Percentiles rank a stretch among this genome's conserved stretches.
Conservation (phyloP, 2,329 filamentous ascomycete genomes). For the Leptographium galeiforme region DNA sequence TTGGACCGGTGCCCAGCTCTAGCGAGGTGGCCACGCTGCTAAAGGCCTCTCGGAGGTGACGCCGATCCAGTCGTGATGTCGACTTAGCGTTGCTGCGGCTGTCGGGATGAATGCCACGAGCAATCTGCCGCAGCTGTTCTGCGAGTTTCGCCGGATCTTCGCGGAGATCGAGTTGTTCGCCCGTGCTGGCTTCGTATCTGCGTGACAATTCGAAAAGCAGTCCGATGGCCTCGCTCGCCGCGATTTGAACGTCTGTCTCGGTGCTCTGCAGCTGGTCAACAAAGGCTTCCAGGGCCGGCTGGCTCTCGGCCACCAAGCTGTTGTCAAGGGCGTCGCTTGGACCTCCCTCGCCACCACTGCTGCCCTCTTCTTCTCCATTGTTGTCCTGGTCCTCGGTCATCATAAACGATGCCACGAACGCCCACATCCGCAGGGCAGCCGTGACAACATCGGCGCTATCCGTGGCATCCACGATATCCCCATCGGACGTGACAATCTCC, state of each 20-base stretch:
- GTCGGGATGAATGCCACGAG: conserved; percentile 18
- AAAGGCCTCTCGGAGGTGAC: conserved; percentile 33
- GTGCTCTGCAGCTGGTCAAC: conserved; percentile 73
- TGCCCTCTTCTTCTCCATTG: conserved; percentile 55
- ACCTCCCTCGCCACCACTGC: conserved; percentile 23
- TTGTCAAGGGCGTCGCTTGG: conserved; percentile 61
- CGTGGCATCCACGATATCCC: conserved; percentile 53
- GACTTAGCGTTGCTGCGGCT: conserved; percentile 24
- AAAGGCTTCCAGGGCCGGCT: conserved; percentile 64
- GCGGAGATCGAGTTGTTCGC: conserved; percentile 33
- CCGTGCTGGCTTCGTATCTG: conserved; percentile 33
- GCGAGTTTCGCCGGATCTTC: conserved; percentile 37
- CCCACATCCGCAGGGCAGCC: conserved; percentile 67
- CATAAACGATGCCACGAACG: conserved; percentile 50
- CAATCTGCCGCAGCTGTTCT: conserved; percentile 32
- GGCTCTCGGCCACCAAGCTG: conserved; percentile 37
- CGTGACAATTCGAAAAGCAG: conserved; percentile 63
- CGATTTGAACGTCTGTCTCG: conserved; percentile 59
- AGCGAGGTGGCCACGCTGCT: conserved; percentile 40
- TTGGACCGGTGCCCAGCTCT: conserved; percentile 39
- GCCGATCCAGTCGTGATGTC: conserved; percentile 34
- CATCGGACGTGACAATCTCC: conserved; percentile 69
- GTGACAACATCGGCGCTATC: conserved; percentile 60
- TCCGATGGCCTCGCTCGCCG: conserved; percentile 68
- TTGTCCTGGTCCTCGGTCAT: conserved; percentile 54